Base-by-base conservation (phyloP, 1,139 yeast genomes). In the Taphrina confusa region DNA sequence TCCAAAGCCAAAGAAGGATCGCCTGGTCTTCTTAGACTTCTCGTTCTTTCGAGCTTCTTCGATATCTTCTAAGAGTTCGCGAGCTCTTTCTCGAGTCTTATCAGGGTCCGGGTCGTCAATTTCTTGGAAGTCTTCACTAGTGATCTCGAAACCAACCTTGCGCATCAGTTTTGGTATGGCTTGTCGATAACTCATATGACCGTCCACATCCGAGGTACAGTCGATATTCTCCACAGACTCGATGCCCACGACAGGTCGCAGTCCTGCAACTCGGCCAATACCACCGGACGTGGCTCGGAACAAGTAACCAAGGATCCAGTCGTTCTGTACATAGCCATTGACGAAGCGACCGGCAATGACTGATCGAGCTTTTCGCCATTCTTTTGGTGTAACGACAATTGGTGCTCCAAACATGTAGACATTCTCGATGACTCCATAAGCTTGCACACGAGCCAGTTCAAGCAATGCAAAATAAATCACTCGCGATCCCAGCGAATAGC, bases 211-310 rank as follows among this genome's bases (percentile, higher is more conserved):
- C 16, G 85, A 90, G 0, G 97, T 88, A 66, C 94, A 87, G 70
- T 94, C 95, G 63, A 86, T 78, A 70, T 91, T 92, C 65, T 90
- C 96, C 44, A 91, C 77, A 0, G 85, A 87, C 27, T 80, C 78
- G 16, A 82, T 62, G 52, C 75, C 78, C 47, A 82, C 83, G 40
- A 91, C 80, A 1, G 92, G 85, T 0, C 96, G 84, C 42, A 94
- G 77, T 0, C 99, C 99, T 6, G 94, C 94, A 54, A 94, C 94
- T 14, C 87, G 80, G 68, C 87, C 85, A 56, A 94, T 76, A 0
- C 98, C 97, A 61, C 98, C 97, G 61, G 94, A 84, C 0, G 97
- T 91, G 0, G 98, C 98, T 66, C 98, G 78, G 73, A 92, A 94
- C 44, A 94, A 74, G 72, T 94, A 94, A 0, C 98, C 98, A 63